phyloP scores from a whole-genome alignment of 2,329 filamentous ascomycete species.

The Amesomyces nigricolor region DNA sequence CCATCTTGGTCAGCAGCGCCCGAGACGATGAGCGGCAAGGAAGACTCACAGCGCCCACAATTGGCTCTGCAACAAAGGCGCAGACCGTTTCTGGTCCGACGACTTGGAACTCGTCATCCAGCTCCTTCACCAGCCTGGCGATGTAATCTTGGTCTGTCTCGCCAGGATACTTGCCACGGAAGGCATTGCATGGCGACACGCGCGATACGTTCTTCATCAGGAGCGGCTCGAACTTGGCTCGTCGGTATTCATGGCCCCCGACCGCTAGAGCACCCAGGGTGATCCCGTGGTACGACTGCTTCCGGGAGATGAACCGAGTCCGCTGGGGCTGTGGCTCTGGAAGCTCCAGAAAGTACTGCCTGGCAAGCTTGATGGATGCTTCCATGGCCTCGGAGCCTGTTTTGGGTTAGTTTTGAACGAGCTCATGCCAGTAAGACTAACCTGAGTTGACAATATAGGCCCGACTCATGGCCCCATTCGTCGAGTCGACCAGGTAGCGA shows the following conservation, averaged over 20 bases:
- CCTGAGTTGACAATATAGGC: conserved; percentile 37
- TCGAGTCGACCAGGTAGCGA: conserved; percentile 33
- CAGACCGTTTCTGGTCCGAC: conserved; percentile 61
- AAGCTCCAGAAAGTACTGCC: conserved; percentile 59
- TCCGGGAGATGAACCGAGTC: conserved; percentile 60
- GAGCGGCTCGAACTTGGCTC: conserved; percentile 57
- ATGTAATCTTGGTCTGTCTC: conserved; percentile 59
- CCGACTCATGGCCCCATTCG: conserved; percentile 34
- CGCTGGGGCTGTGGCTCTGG: conserved; percentile 49
- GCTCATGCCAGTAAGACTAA: conserved; percentile 35
- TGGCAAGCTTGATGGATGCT: conserved; percentile 57
- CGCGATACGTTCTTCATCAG: conserved; percentile 51
- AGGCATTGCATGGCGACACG: conserved; percentile 63
- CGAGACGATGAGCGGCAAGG: neutral
- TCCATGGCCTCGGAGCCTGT: conserved; percentile 59
- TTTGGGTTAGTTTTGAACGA: conserved; percentile 18
- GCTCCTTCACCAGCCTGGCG: conserved; percentile 52
- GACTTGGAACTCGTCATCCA: conserved; percentile 60
- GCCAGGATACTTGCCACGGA: conserved; percentile 46
- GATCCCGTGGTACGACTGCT: conserved; percentile 65
- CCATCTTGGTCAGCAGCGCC: neutral
- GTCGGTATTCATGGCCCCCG: conserved; percentile 56
- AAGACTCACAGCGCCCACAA: conserved; percentile 61
- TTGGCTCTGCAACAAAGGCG: conserved; percentile 67
- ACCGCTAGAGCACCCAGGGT: conserved; percentile 63